Evolutionary conservation across 75 land plant genomes (phyloP).

Genomic region (Chamaecyparis obtusa): DNA sequence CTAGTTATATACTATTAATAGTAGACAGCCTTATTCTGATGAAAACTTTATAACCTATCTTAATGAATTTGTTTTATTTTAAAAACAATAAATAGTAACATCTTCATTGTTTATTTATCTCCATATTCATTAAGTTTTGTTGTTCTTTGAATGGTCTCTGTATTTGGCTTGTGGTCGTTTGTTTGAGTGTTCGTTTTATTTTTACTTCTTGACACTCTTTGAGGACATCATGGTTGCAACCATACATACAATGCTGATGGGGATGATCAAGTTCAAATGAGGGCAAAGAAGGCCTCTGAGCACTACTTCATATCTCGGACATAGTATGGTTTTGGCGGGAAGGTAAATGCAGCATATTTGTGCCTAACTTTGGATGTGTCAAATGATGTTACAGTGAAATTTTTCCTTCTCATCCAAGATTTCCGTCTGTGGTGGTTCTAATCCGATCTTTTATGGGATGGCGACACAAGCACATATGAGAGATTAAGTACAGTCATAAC

Average conservation of each 20-base stretch:
- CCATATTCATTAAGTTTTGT: not conserved
- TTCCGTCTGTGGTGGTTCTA: slow-evolving; percentile 22
- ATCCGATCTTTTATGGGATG: slow-evolving; percentile 28
- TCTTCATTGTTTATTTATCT: not conserved
- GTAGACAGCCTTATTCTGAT: not conserved
- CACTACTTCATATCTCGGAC: slow-evolving; percentile 75
- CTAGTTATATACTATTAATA: not conserved
- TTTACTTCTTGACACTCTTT: slow-evolving; percentile 40
- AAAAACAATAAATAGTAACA: not conserved
- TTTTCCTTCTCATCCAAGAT: slow-evolving; percentile 39
- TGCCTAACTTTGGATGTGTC: slow-evolving; percentile 57
- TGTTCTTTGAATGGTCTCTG: slow-evolving; percentile 16
- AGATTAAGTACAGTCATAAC: slow-evolving; percentile 13
- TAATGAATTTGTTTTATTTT: not conserved
- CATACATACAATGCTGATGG: slow-evolving; percentile 67
- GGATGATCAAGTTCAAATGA: slow-evolving; percentile 77
- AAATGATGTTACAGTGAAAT: slow-evolving; percentile 54
- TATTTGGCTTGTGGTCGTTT: slow-evolving; percentile 35
- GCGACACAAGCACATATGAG: slow-evolving; percentile 8
- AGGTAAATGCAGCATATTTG: slow-evolving; percentile 88
- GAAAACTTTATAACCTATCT: not conserved
- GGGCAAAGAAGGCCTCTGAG: slow-evolving; percentile 71
- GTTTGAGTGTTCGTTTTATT: slow-evolving; percentile 21
- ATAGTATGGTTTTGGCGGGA: slow-evolving; percentile 70
- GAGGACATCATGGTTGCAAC: slow-evolving; percentile 46